phyloP scores from a whole-genome alignment of 2,329 filamentous ascomycete species.

The Trichoderma afroharzianum region DNA sequence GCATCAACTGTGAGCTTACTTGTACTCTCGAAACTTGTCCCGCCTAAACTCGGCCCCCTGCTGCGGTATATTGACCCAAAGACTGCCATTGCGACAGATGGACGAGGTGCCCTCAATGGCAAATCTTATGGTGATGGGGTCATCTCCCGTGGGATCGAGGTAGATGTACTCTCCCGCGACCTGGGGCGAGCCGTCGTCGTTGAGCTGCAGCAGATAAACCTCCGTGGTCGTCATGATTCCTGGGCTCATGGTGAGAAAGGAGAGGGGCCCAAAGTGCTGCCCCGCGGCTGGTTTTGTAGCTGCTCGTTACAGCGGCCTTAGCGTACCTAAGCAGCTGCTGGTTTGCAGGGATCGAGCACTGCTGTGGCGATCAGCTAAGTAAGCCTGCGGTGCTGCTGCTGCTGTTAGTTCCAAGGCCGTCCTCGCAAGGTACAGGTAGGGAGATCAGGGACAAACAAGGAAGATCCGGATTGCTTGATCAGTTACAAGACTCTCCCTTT shows the following conservation, averaged over 20 bases:
- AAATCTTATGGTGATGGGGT: conserved; percentile 81
- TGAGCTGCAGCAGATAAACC: conserved; percentile 85
- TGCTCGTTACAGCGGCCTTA: not conserved
- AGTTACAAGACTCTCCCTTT: not conserved
- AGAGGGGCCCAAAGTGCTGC: conserved; percentile 22
- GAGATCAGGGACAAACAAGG: not conserved
- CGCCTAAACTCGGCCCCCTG: conserved; percentile 72
- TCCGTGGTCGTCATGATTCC: conserved; percentile 62
- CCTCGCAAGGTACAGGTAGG: not conserved
- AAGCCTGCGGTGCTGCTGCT: not conserved
- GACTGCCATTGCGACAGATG: conserved; percentile 87
- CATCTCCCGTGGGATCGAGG: conserved; percentile 67
- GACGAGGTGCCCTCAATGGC: conserved; percentile 92
- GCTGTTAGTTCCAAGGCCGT: not conserved
- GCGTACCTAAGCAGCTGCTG: not conserved
- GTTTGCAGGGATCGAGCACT: not conserved
- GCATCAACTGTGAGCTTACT: conserved; percentile 54
- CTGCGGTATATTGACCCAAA: conserved; percentile 94
- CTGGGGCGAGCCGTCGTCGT: conserved; percentile 88
- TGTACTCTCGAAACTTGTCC: conserved; percentile 79
- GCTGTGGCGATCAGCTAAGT: not conserved
- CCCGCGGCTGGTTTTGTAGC: conserved; percentile 21
- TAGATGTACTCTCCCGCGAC: conserved; percentile 90
- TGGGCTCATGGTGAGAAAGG: conserved; percentile 49
- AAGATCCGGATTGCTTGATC: not conserved